These are phyloP conservation scores for Stachybotrys chlorohalonatus DNA, from an alignment of 2,329 filamentous ascomycete genomes.

Conservation along the genomic window DNA sequence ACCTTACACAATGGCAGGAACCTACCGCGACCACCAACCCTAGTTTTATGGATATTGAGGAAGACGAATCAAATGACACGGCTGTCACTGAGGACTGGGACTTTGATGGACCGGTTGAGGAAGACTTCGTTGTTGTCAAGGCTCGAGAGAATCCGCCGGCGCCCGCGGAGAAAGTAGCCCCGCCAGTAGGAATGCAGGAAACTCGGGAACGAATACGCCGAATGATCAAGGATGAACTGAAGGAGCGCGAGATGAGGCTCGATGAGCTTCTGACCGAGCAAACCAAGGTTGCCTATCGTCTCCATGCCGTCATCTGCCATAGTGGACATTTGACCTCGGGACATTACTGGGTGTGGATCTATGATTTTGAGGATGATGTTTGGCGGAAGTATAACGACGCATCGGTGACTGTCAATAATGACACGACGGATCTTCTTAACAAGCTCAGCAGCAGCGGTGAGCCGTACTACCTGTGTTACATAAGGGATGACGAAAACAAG, in stretches of 20 bases:
- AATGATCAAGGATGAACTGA: constrained; percentile 33
- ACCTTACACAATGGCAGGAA: not conserved
- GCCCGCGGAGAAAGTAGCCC: not conserved
- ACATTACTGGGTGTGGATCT: constrained; percentile 97
- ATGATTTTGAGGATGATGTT: constrained; percentile 69
- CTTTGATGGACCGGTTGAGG: constrained; percentile 28
- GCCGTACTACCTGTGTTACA: constrained; percentile 76
- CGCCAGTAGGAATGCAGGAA: constrained; percentile 7
- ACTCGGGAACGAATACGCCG: constrained; percentile 26
- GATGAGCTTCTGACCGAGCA: constrained; percentile 35
- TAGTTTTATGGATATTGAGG: constrained; percentile 6
- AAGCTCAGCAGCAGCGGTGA: constrained; percentile 61
- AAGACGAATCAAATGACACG: constrained; percentile 1
- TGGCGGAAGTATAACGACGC: constrained; percentile 97
- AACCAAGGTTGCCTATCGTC: constrained; percentile 61
- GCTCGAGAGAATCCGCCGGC: constrained; percentile 2
- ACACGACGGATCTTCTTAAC: constrained; percentile 59
- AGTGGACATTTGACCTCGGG: constrained; percentile 64
- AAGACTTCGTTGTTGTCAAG: constrained; percentile 23
- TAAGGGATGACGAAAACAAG: constrained; percentile 60
- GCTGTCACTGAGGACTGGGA: constrained; percentile 21
- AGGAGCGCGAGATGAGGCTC: constrained; percentile 16
- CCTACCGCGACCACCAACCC: constrained; percentile 2
- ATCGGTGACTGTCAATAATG: constrained; percentile 59
- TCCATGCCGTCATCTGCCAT: constrained; percentile 92